Percentiles rank a stretch among this genome's conserved stretches.
These are phyloP conservation scores for Fusarium multiceps DNA, from an alignment of 2,329 filamentous ascomycete species.

Conservation along the genomic window DNA sequence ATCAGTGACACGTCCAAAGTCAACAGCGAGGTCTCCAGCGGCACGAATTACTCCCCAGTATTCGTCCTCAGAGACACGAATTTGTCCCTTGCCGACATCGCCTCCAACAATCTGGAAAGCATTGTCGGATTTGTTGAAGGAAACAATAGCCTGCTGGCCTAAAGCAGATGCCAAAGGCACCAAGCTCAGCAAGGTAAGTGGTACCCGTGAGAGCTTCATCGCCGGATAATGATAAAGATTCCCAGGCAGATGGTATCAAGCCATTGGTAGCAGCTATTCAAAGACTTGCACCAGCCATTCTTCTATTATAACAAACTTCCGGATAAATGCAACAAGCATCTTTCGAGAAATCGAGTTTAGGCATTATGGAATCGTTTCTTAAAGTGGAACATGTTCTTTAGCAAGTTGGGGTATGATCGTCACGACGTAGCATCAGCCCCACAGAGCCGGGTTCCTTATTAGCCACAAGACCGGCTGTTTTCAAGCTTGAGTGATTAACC, in stretches of 20 bases:
- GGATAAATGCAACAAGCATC: slow-evolving; percentile 9
- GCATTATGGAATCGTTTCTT: slow-evolving; percentile 4
- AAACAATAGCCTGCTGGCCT: slow-evolving; percentile 27
- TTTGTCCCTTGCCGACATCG: slow-evolving; percentile 52
- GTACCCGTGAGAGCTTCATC: slow-evolving; percentile 15
- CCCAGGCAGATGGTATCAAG: background rate
- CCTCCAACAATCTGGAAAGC: slow-evolving; percentile 22
- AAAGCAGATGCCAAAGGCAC: slow-evolving; percentile 12
- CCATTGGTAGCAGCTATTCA: background rate
- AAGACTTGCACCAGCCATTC: background rate
- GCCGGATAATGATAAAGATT: background rate
- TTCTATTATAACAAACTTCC: slow-evolving; percentile 11
- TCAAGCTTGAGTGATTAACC: background rate
- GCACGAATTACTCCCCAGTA: slow-evolving; percentile 76
- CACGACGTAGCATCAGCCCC: slow-evolving; percentile 19
- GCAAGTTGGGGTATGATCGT: slow-evolving; percentile 19
- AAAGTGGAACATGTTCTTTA: slow-evolving; percentile 15
- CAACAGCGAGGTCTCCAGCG: slow-evolving; percentile 72
- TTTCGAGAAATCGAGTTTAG: slow-evolving; percentile 19
- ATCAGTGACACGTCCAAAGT: slow-evolving; percentile 78
- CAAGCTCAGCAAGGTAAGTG: slow-evolving; percentile 16
- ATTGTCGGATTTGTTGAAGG: slow-evolving; percentile 24
- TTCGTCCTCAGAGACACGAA: slow-evolving; percentile 68
- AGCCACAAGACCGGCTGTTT: slow-evolving; percentile 26
- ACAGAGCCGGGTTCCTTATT: slow-evolving; percentile 25